These are phyloP conservation scores for Colletotrichum sidae DNA, from an alignment of 2,329 filamentous ascomycete genomes.

Conservation along the genomic window DNA sequence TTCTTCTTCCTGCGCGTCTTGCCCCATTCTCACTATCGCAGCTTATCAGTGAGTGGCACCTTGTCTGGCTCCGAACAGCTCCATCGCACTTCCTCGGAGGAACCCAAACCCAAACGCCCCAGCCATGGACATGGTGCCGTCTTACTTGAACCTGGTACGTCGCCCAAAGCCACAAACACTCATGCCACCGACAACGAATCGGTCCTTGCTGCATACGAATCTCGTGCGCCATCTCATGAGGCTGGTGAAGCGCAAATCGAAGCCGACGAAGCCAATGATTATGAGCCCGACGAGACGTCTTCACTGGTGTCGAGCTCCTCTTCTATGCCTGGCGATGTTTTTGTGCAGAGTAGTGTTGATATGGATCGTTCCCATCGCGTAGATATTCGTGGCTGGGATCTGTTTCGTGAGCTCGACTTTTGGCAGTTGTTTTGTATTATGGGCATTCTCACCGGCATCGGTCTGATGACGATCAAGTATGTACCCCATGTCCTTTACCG, in stretches of 20 bases:
- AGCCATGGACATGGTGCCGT: slow-evolving; percentile 52
- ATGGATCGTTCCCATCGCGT: slow-evolving; percentile 80
- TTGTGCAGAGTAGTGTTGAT: slow-evolving; percentile 73
- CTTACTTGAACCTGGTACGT: slow-evolving; percentile 75
- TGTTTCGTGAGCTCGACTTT: slow-evolving; percentile 81
- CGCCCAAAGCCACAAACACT: slow-evolving; percentile 42
- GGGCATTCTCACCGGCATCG: slow-evolving; percentile 91
- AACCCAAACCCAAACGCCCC: slow-evolving; percentile 52
- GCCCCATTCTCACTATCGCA: slow-evolving; percentile 69
- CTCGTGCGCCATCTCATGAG: slow-evolving; percentile 29
- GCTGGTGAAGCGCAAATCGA: slow-evolving; percentile 42
- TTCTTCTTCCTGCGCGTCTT: slow-evolving; percentile 89
- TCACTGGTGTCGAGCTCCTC: slow-evolving; percentile 80
- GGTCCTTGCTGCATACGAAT: slow-evolving; percentile 20
- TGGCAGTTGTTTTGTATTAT: slow-evolving; percentile 92
- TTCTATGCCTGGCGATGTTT: slow-evolving; percentile 61
- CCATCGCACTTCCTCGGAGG: slow-evolving; percentile 55
- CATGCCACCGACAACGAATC: slow-evolving; percentile 43
- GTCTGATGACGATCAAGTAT: slow-evolving; percentile 99
- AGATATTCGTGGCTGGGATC: slow-evolving; percentile 88
- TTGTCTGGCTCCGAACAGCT: slow-evolving; percentile 47
- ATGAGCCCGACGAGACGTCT: slow-evolving; percentile 77
- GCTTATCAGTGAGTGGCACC: slow-evolving; percentile 56
- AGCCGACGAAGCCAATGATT: slow-evolving; percentile 42
- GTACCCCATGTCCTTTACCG: slow-evolving; percentile 46